Base-by-base conservation (phyloP, 1,139 yeast genomes). In the Scheffersomyces lignicola region DNA sequence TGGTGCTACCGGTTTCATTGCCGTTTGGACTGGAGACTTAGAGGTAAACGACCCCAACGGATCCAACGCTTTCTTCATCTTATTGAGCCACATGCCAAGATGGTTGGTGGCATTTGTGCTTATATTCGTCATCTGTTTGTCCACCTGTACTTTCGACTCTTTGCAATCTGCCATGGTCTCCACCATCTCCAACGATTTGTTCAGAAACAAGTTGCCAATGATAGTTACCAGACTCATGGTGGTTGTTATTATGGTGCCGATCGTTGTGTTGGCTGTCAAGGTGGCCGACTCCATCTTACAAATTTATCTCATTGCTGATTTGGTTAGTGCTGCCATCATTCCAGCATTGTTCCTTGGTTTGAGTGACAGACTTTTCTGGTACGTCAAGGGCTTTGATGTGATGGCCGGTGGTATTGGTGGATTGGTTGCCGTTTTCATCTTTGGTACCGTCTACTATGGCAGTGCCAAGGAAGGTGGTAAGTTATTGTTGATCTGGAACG, bases 101-200 rank as follows among this genome's bases (percentile, higher is more conserved):
- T 89, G 97, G 96, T 78, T 88, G 20, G 74, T 83, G 47, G 96
- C 92, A 1, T 81, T 89, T 54, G 83, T 87, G 7, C 63, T 90
- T 38, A 85, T 89, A 14, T 87, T 89, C 53, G 69, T 79, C 28
- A 75, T 84, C 28, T 66, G 80, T 23, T 65, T 90, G 40, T 85
- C 96, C 16, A 87, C 96, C 0, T 89, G 96, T 55, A 84, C 96
- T 0, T 80, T 88, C 59, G 97, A 89, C 58, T 83, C 95, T 2
- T 66, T 88, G 49, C 96, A 88, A 57, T 83, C 95, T 34, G 96
- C 95, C 9, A 73, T 87, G 73, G 88, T 88, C 0, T 86, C 97
- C 10, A 80, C 95, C 2, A 76, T 90, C 36, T 88, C 96, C 26
- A 90, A 89, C 54, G 97, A 90, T 60, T 51, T 89, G 18, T 89